A percentile compares a stretch with the other conserved stretches of the same genome.
These are phyloP conservation scores for Cercospora janseana DNA, from an alignment of 2,329 filamentous ascomycete species.

Conservation along the genomic window DNA sequence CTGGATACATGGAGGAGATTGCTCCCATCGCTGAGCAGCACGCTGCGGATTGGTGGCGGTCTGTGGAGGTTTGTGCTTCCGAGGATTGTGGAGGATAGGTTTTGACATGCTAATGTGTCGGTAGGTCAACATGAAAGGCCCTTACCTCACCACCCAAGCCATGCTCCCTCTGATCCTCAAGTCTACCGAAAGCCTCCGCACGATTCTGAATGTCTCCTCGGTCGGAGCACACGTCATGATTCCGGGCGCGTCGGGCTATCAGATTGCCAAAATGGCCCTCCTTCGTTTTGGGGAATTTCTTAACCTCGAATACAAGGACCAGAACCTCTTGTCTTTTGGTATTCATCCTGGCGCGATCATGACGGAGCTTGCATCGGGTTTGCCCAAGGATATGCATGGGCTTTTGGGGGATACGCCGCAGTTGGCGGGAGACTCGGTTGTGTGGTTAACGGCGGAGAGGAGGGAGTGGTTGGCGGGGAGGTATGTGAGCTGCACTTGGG, in stretches of 20 bases:
- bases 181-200: constrained; percentile 35
- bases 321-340: constrained; percentile 45
- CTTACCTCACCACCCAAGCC: constrained; percentile 35
- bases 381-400: constrained; percentile 36
- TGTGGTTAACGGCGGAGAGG: constrained; percentile 37
- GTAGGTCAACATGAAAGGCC: constrained; percentile 51
- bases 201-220: constrained; percentile 46
- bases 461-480: constrained; percentile 43
- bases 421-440: constrained; percentile 36
- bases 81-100: too few relatives aligned
- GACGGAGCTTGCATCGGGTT: constrained; percentile 43
- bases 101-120: neutral
- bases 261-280: constrained; percentile 48
- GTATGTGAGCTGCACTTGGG: constrained; percentile 41
- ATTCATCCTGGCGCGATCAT: constrained; percentile 49
- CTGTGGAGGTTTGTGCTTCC: too few relatives aligned
- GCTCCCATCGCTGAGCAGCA: constrained; percentile 2
- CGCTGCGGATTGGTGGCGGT: constrained; percentile 4
- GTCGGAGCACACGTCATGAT: constrained; percentile 39
- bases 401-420: constrained; percentile 33
- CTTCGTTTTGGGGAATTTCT: constrained; percentile 50
- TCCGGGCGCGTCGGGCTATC: constrained; percentile 44
- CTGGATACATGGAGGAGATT: constrained; percentile 29
- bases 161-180: constrained; percentile 49
- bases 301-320: constrained; percentile 44